A percentile compares a stretch with the other conserved stretches of the same genome.
Evolutionary conservation across 2,329 filamentous ascomycete genomes (phyloP).

Genomic region (Pestalotiopsis sp.): DNA sequence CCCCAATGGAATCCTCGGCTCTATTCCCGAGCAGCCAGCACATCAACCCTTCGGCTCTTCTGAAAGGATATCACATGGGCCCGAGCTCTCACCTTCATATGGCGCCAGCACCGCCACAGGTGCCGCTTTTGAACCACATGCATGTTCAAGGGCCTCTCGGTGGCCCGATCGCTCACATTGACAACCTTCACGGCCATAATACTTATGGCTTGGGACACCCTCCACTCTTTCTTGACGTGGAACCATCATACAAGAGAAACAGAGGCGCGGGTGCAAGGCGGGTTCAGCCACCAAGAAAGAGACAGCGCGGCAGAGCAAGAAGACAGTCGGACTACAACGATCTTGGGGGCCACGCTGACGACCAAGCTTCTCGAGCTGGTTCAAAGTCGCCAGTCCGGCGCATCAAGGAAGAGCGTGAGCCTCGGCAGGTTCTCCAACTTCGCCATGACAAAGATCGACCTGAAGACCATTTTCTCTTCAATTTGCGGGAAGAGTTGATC

Average conservation of each 20-base stretch:
- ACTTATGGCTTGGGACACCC: slow-evolving; percentile 10
- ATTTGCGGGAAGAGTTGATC: slow-evolving; percentile 48
- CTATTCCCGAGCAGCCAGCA: slow-evolving; percentile 19
- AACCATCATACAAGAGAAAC: slow-evolving; percentile 3
- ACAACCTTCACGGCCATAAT: slow-evolving; percentile 19
- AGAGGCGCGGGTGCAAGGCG: neutral
- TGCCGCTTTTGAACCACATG: slow-evolving; percentile 23
- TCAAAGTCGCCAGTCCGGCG: neutral
- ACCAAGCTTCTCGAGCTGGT: neutral
- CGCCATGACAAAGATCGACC: neutral
- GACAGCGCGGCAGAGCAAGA: neutral
- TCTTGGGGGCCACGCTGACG: neutral
- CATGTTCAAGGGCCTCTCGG: slow-evolving; percentile 22
- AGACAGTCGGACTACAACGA: slow-evolving; percentile 14
- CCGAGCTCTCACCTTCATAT: slow-evolving; percentile 22
- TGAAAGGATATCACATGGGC: slow-evolving; percentile 16
- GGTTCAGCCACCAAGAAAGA: neutral
- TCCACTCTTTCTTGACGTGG: neutral
- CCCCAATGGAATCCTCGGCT: slow-evolving; percentile 28
- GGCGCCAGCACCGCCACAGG: slow-evolving; percentile 22
- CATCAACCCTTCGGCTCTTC: slow-evolving; percentile 26
- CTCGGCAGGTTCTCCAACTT: neutral
- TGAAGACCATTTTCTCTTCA: slow-evolving; percentile 41
- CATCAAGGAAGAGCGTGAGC: neutral
- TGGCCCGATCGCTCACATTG: slow-evolving; percentile 20